phyloP scores from a whole-genome alignment of 2,329 filamentous ascomycete species.

The Fusarium nodosum region DNA sequence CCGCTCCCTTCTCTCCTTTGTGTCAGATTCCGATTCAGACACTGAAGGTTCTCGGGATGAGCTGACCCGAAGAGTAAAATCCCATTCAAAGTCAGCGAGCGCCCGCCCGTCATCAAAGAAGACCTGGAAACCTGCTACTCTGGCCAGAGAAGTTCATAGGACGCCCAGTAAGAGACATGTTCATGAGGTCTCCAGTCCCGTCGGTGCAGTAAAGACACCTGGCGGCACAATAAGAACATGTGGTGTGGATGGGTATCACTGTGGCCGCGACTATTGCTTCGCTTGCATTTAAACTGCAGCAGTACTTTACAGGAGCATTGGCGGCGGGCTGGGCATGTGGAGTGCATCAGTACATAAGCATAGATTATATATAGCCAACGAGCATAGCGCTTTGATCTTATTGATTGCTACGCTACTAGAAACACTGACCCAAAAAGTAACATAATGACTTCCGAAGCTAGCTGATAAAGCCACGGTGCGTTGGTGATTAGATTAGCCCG shows the following conservation, averaged over 20 bases:
- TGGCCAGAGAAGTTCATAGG: conserved; percentile 49
- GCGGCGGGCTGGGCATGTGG: not conserved
- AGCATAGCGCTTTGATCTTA: conserved; percentile 36
- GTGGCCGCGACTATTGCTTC: conserved; percentile 72
- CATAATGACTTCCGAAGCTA: conserved; percentile 35
- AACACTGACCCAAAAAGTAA: conserved; percentile 43
- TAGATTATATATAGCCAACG: conserved; percentile 19
- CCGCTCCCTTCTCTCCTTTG: conserved; percentile 59
- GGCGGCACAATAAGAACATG: conserved; percentile 66
- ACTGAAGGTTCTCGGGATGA: conserved; percentile 57
- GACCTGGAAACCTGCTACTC: conserved; percentile 49
- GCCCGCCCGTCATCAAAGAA: conserved; percentile 41
- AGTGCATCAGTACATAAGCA: not conserved
- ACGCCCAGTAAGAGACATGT: conserved; percentile 48
- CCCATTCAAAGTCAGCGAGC: conserved; percentile 32
- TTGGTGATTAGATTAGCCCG: conserved; percentile 44
- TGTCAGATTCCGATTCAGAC: conserved; percentile 59
- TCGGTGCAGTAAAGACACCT: conserved; percentile 58
- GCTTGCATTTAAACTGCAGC: conserved; percentile 59
- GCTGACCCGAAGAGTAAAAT: conserved; percentile 41
- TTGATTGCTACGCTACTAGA: conserved; percentile 48
- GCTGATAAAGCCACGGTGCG: conserved; percentile 34
- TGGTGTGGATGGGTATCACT: conserved; percentile 68
- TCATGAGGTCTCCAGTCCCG: conserved; percentile 41
- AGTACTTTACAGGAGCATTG: not conserved